phyloP scores from a whole-genome alignment of 257 asterid species.

The Ocimum tenuiflorum region DNA sequence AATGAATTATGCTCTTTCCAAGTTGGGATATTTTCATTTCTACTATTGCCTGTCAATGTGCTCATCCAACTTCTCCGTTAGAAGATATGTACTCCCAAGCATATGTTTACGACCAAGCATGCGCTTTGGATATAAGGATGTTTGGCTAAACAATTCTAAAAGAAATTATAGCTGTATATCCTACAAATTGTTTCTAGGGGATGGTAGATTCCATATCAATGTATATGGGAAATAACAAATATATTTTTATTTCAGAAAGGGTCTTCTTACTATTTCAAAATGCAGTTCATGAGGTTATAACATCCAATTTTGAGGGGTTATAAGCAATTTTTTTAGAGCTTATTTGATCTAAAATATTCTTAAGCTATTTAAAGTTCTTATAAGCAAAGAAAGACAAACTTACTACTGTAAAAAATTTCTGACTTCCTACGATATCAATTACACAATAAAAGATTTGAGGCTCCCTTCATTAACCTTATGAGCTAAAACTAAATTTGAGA shows the following conservation, averaged over 20 bases:
- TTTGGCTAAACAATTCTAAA: background rate
- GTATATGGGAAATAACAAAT: background rate
- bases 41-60: background rate
- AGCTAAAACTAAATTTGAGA: slow-evolving; percentile 8
- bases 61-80: background rate
- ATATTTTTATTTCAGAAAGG: background rate
- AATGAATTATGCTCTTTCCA: background rate
- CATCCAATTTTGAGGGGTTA: background rate
- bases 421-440: background rate
- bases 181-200: background rate
- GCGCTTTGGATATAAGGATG: background rate
- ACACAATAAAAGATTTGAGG: background rate
- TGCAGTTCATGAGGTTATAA: background rate
- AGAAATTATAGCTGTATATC: background rate
- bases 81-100: background rate
- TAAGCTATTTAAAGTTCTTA: background rate
- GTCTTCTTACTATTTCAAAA: too few species aligned
- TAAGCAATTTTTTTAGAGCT: background rate
- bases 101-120: background rate
- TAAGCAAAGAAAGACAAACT: background rate
- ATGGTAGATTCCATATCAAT: too few species aligned
- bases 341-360: background rate
- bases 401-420: background rate
- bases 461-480: background rate
- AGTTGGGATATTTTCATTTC: background rate